A percentile compares a stretch with the other conserved stretches of the same genome.
Evolutionary conservation across 179 eudicot species (phyloP).

Genomic region (Spinacia oleracea): DNA sequence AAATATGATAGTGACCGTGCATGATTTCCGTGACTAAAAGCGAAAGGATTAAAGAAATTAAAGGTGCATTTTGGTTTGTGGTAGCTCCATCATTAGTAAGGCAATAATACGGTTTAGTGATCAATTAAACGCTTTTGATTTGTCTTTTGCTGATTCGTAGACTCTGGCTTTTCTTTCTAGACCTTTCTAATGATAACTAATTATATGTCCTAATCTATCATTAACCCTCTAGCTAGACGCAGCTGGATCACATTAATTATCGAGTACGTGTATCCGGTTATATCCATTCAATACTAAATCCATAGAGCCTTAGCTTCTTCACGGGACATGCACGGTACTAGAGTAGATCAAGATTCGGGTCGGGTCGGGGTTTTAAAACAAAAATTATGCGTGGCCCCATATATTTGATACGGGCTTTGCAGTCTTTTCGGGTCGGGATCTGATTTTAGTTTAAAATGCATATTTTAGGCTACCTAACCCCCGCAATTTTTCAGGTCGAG

Average conservation of each 20-base stretch:
- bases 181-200: neutral
- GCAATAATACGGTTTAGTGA: constrained; percentile 14
- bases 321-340: no score
- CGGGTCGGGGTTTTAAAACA: no score
- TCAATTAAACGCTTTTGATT: neutral
- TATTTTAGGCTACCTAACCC: no score
- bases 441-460: no score
- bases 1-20: neutral
- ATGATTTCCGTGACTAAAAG: neutral
- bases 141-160: neutral
- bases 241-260: constrained; percentile 12
- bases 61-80: constrained; percentile 4
- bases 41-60: neutral
- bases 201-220: neutral
- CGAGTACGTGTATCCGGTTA: no score
- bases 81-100: constrained; percentile 15
- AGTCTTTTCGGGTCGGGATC: no score
- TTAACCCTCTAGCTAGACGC: constrained; percentile 6
- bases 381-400: no score
- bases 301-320: no score
- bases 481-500: no score
- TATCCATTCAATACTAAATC: neutral
- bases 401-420: no score
- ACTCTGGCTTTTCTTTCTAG: neutral
- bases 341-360: no score